A percentile compares a stretch with the other conserved stretches of the same genome.
phyloP scores from a whole-genome alignment of 2,329 filamentous ascomycete genomes.

The Pseudogymnoascus verrucosus region DNA sequence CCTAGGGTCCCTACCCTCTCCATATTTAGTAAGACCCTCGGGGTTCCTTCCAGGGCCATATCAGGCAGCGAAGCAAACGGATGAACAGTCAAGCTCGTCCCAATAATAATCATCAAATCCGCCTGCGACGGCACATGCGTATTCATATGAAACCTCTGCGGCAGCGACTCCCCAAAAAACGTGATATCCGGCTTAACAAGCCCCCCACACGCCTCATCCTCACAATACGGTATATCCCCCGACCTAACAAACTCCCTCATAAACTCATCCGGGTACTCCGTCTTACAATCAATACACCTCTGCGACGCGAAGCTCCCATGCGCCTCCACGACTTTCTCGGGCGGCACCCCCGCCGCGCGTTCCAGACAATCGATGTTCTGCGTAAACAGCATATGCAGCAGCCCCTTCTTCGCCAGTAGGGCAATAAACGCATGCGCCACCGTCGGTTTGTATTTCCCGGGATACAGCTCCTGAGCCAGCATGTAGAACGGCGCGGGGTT shows the following conservation, averaged over 20 bases:
- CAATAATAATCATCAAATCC: conserved; percentile 77
- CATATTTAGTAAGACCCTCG: conserved; percentile 79
- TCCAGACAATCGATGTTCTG: conserved; percentile 98
- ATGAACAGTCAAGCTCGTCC: conserved; percentile 79
- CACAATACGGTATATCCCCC: conserved; percentile 64
- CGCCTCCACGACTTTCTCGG: conserved; percentile 77
- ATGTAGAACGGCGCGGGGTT: conserved; percentile 89
- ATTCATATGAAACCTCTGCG: conserved; percentile 54
- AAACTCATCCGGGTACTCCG: conserved; percentile 58
- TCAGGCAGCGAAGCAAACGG: conserved; percentile 79
- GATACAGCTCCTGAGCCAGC: conserved; percentile 85
- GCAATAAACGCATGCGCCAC: conserved; percentile 84
- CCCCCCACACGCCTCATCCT: conserved; percentile 54
- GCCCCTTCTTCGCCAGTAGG: conserved; percentile 68
- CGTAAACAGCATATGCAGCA: conserved; percentile 82
- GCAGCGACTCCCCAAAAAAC: conserved; percentile 73
- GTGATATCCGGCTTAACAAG: conserved; percentile 75
- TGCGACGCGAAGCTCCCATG: conserved; percentile 93
- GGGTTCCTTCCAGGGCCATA: conserved; percentile 51
- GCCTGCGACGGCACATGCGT: conserved; percentile 49
- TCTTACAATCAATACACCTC: conserved; percentile 81
- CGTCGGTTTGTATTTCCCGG: conserved; percentile 81
- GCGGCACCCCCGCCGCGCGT: conserved; percentile 73
- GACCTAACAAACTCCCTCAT: conserved; percentile 64
- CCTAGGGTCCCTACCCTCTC: conserved; percentile 77